Evolutionary conservation across 73 alveolate species (phyloP).

Genomic region (Loxodes magnus): DNA sequence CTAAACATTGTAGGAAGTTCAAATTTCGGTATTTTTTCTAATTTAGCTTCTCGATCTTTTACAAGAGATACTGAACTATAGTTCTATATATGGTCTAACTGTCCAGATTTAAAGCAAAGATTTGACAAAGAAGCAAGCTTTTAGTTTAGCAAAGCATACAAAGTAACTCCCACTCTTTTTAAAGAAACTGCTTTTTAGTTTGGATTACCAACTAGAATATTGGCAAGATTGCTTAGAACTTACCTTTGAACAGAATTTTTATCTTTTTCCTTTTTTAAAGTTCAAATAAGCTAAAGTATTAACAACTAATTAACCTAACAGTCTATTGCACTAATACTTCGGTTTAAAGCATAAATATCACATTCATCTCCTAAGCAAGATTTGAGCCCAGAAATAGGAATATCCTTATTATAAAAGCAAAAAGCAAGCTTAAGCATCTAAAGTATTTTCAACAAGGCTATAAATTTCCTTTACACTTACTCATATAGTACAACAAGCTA

Average conservation of each 20-base stretch:
- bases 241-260: not conserved
- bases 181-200: not conserved
- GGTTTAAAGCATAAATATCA: too few relatives aligned
- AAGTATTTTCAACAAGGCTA: too few relatives aligned
- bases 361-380: too few relatives aligned
- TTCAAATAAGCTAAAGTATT: too few relatives aligned
- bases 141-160: not conserved
- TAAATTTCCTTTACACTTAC: too few relatives aligned
- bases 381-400: too few relatives aligned
- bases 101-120: conserved; percentile 22
- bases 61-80: conserved; percentile 47
- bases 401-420: too few relatives aligned
- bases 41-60: conserved; percentile 34
- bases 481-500: too few relatives aligned
- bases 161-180: not conserved
- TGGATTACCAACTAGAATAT: not conserved
- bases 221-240: not conserved
- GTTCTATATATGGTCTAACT: conserved; percentile 30
- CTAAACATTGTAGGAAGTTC: conserved; percentile 35
- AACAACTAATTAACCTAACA: too few relatives aligned
- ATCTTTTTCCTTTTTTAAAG: too few relatives aligned
- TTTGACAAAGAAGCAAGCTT: conserved; percentile 26
- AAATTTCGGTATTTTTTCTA: conserved; percentile 29
- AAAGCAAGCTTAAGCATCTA: too few relatives aligned
- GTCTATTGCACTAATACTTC: too few relatives aligned